A percentile compares a stretch with the other conserved stretches of the same genome.
Evolutionary conservation across 768 basidiomycete genomes (phyloP).

Genomic region (Tulasnella sp.): DNA sequence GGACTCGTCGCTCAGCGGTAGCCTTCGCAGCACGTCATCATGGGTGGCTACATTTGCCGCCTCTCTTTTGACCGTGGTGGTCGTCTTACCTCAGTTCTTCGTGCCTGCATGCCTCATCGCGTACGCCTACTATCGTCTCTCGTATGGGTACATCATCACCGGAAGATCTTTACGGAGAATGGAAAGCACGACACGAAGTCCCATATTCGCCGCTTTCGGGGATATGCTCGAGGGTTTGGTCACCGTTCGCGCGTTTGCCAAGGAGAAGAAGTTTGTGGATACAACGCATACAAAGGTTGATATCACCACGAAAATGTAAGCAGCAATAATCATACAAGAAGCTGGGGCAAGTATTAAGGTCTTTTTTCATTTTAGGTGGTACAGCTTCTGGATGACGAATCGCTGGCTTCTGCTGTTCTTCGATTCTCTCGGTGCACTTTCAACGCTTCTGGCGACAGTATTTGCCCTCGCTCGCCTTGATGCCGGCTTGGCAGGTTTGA

Average conservation of each 20-base stretch:
- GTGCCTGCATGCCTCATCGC: conserved; percentile 62
- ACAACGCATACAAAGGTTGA: conserved; percentile 64
- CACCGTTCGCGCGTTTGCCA: conserved; percentile 86
- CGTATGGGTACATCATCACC: conserved; percentile 40
- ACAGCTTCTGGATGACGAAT: conserved; percentile 77
- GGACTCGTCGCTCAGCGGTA: conserved; percentile 55
- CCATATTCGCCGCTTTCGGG: conserved; percentile 73
- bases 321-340: too few species aligned
- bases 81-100: conserved; percentile 74
- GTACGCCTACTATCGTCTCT: conserved; percentile 45
- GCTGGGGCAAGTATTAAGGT: conserved; percentile 85
- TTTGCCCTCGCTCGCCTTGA: conserved; percentile 50
- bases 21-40: conserved; percentile 64
- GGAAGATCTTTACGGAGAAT: conserved; percentile 79
- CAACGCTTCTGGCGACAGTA: conserved; percentile 63
- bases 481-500: conserved; percentile 37
- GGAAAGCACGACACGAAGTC: conserved; percentile 79
- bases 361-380: conserved; percentile 3
- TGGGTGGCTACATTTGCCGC: conserved; percentile 69
- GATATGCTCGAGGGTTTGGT: conserved; percentile 58
- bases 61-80: conserved; percentile 51
- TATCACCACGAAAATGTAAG: conserved; percentile 54
- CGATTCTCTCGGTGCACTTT: conserved; percentile 61
- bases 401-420: conserved; percentile 78
- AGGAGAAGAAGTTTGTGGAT: conserved; percentile 65